Conservation (phyloP, 768 basidiomycete genomes). For the Coprinopsis marcescibilis region DNA sequence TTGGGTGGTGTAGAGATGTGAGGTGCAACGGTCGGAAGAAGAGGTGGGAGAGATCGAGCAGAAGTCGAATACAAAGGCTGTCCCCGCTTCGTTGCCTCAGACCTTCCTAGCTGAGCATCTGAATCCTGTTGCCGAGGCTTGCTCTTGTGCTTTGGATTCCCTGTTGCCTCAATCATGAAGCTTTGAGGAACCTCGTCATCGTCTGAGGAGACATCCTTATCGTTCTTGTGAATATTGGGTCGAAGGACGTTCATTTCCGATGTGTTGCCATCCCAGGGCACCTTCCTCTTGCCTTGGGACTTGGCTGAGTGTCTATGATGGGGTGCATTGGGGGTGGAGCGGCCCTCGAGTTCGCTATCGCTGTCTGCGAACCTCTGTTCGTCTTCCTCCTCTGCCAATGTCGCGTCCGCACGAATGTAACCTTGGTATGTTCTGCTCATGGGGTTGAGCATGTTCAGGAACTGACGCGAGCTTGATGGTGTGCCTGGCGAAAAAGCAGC, state of each 20-base stretch:
- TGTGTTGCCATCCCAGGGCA: slow-evolving; percentile 52
- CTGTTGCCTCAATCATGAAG: slow-evolving; percentile 74
- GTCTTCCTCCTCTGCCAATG: slow-evolving; percentile 67
- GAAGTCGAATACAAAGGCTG: slow-evolving; percentile 48
- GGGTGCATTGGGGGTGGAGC: slow-evolving; percentile 16
- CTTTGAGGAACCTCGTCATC: slow-evolving; percentile 85
- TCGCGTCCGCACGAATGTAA: slow-evolving; percentile 70
- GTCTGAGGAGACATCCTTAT: slow-evolving; percentile 63
- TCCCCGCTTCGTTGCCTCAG: slow-evolving; percentile 26
- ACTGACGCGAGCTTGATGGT: slow-evolving; percentile 64
- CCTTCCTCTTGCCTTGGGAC: slow-evolving; percentile 44
- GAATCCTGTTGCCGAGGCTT: slow-evolving; percentile 15
- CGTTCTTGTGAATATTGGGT: slow-evolving; percentile 69
- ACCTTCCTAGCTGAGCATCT: slow-evolving; percentile 12
- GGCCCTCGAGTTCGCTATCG: slow-evolving; percentile 7
- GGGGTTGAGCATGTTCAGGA: slow-evolving; percentile 79
- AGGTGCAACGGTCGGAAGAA: slow-evolving; percentile 19
- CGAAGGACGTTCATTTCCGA: slow-evolving; percentile 54
- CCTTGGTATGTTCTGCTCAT: slow-evolving; percentile 67
- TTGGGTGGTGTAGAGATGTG: slow-evolving; percentile 46
- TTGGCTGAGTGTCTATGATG: slow-evolving; percentile 21
- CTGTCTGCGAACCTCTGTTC: slow-evolving; percentile 38
- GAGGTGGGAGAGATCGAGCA: slow-evolving; percentile 24
- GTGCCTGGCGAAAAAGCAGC: slow-evolving; percentile 25
- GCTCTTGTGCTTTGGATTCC: slow-evolving; percentile 3